A percentile compares a stretch with the other conserved stretches of the same genome.
Conservation (phyloP, 805 yeast genomes). For the Metschnikowia matae region DNA sequence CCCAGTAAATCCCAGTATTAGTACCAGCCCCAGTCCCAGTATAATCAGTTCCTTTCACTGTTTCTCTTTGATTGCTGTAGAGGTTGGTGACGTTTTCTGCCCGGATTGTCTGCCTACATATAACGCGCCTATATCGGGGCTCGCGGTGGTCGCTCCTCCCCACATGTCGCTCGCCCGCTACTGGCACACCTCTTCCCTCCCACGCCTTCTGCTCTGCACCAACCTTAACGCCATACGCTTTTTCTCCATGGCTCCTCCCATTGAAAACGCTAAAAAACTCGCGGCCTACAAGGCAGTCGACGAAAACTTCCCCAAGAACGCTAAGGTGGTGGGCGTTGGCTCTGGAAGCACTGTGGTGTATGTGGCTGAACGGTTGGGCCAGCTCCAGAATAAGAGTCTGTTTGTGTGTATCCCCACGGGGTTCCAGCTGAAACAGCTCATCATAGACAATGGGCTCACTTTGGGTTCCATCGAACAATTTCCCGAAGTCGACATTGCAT, state of each 20-base stretch:
- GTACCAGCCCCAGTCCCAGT: too few species aligned
- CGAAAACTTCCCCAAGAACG: constrained; percentile 65
- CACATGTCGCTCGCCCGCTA: background rate
- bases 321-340: constrained; percentile 86
- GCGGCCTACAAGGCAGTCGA: constrained; percentile 95
- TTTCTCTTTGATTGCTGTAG: too few species aligned
- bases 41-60: too few species aligned
- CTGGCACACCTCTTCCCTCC: background rate
- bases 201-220: background rate
- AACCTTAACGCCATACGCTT: background rate
- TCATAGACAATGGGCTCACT: constrained; percentile 71
- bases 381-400: constrained; percentile 46
- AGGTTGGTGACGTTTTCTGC: background rate
- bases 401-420: constrained; percentile 93
- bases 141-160: background rate
- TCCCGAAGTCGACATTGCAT: constrained; percentile 83
- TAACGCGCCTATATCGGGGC: constrained; percentile 1
- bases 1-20: too few species aligned
- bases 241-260: constrained; percentile 20
- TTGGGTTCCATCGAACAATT: constrained; percentile 81
- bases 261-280: constrained; percentile 80
- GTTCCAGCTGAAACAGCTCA: constrained; percentile 86
- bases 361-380: constrained; percentile 91
- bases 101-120: background rate
- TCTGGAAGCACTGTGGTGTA: constrained; percentile 97